These are phyloP conservation scores for Hypoxylon sp. DNA, from an alignment of 2,329 filamentous ascomycete species.

Conservation along the genomic window DNA sequence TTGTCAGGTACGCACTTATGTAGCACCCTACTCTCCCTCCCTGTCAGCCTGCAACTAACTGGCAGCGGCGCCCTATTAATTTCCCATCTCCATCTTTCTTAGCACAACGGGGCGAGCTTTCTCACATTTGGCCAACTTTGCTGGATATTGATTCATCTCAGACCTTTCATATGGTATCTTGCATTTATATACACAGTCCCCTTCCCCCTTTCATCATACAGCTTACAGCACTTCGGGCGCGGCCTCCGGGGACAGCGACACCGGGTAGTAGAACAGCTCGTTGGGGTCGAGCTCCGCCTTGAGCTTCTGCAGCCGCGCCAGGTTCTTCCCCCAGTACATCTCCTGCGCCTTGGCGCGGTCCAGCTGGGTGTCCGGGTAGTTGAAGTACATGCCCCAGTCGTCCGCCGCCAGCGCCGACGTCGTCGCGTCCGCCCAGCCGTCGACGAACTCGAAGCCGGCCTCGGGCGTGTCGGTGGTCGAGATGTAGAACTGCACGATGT, in stretches of 20 bases:
- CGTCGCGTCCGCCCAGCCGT: slow-evolving; percentile 47
- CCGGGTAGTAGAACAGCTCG: slow-evolving; percentile 58
- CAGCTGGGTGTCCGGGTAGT: slow-evolving; percentile 64
- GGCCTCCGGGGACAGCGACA: slow-evolving; percentile 45
- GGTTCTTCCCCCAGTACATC: slow-evolving; percentile 60
- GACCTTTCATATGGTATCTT: slow-evolving; percentile 22
- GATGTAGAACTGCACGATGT: slow-evolving; percentile 64
- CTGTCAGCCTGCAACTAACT: too few species aligned
- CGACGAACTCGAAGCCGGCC: slow-evolving; percentile 43
- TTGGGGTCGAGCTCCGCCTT: slow-evolving; percentile 56
- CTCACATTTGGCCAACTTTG: too few species aligned
- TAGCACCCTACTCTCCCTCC: too few species aligned
- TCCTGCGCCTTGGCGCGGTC: slow-evolving; percentile 60
- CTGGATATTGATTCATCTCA: slow-evolving; percentile 6
- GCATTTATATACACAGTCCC: slow-evolving; percentile 29
- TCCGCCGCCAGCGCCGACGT: slow-evolving; percentile 36
- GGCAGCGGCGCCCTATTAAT: too few species aligned
- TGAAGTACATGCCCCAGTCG: slow-evolving; percentile 58
- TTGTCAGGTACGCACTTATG: too few species aligned
- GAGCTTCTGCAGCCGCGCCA: slow-evolving; percentile 53
- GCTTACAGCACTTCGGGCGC: slow-evolving; percentile 28
- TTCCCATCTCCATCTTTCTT: background rate
- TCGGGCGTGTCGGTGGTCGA: slow-evolving; percentile 48
- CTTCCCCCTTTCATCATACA: background rate
- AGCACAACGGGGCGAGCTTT: background rate